Percentiles rank a stretch among this genome's conserved stretches.
These are phyloP conservation scores for Lactarius quietus DNA, from an alignment of 768 basidiomycete genomes.

Conservation along the genomic window DNA sequence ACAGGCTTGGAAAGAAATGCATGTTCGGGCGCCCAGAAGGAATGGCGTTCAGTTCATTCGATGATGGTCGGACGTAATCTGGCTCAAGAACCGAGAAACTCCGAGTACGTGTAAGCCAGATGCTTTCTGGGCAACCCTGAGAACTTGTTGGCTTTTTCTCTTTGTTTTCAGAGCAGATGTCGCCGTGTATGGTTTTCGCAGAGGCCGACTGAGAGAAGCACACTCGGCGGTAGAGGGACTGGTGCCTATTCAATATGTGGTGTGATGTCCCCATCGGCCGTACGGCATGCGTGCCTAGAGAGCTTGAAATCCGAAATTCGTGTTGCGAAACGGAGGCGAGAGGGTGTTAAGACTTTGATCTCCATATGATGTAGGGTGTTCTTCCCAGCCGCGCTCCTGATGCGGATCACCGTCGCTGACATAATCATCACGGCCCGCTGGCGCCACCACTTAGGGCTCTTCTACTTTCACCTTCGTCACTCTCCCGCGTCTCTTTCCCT, in stretches of 20 bases:
- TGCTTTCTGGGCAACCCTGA: background rate
- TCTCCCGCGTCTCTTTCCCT: background rate
- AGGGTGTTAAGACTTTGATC: too few relatives aligned
- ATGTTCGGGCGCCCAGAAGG: background rate
- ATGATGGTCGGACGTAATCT: constrained; percentile 19
- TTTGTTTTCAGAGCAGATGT: constrained; percentile 2
- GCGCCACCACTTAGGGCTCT: background rate
- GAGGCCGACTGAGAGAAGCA: background rate
- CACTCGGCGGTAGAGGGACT: background rate
- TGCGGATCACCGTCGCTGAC: background rate
- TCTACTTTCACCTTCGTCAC: background rate
- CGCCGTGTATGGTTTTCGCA: background rate
- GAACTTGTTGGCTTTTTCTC: background rate
- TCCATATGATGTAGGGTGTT: background rate
- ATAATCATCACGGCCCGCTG: background rate
- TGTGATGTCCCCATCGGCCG: background rate
- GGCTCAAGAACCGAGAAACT: constrained; percentile 16
- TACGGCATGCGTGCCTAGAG: background rate
- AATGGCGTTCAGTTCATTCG: background rate
- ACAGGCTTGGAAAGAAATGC: constrained; percentile 1
- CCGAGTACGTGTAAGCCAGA: background rate
- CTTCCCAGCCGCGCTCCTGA: too few relatives aligned
- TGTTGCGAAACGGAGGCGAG: background rate
- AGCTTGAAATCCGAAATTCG: background rate
- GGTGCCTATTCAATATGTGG: background rate